Evolutionary conservation across 495 filamentous ascomycete genomes (phyloP).

Genomic region (Baudoinia panamericana): DNA sequence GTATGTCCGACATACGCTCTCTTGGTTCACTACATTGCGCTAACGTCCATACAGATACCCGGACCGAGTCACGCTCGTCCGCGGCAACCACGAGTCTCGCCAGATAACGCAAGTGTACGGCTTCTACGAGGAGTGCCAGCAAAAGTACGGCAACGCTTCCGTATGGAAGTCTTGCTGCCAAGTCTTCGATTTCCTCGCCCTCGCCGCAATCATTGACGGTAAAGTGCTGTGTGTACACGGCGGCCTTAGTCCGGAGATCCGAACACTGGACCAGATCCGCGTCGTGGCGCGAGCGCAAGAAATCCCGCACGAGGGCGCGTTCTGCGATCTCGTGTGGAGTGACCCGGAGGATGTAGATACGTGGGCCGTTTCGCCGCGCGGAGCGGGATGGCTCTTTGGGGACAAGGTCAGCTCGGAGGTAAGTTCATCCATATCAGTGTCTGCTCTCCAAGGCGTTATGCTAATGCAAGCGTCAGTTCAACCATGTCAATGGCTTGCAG

Average conservation of each 20-base stretch:
- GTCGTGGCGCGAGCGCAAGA: constrained; percentile 94
- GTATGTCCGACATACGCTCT: too few species aligned
- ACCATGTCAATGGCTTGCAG: constrained; percentile 90
- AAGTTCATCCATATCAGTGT: constrained; percentile 1
- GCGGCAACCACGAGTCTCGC: constrained; percentile 93
- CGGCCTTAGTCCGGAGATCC: constrained; percentile 89
- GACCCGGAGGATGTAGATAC: constrained; percentile 97
- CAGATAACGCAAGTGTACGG: constrained; percentile 98
- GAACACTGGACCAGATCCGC: constrained; percentile 92
- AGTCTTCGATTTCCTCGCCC: constrained; percentile 93
- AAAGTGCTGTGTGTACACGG: constrained; percentile 95
- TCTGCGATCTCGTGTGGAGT: constrained; percentile 96
- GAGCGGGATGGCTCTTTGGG: constrained; percentile 94
- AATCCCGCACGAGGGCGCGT: constrained; percentile 95
- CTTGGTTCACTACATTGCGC: constrained; percentile 8
- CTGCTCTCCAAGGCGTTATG: not conserved
- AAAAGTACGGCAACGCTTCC: constrained; percentile 94
- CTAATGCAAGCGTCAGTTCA: constrained; percentile 45
- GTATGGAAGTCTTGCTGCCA: constrained; percentile 99
- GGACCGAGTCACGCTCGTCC: constrained; percentile 85
- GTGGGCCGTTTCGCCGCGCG: constrained; percentile 89
- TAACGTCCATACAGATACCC: constrained; percentile 52
- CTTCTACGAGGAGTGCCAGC: constrained; percentile 96
- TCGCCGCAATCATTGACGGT: constrained; percentile 93
- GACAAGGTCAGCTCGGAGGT: constrained; percentile 90